phyloP scores from a whole-genome alignment of 129 eudicot species.

The Centrapalus pauciflorus region DNA sequence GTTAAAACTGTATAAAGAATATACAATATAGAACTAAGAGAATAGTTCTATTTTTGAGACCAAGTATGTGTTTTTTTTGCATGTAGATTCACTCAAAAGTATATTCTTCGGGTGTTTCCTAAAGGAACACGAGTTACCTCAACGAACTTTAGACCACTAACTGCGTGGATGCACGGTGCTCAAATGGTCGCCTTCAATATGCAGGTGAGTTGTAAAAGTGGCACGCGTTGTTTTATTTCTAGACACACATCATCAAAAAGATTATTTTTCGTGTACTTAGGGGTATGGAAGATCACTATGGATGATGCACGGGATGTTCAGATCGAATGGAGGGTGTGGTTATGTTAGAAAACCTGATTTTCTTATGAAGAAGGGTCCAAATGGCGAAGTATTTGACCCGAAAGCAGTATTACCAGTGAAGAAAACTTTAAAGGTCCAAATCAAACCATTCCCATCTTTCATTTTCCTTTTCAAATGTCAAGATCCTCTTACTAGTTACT shows the following conservation, averaged over 20 bases:
- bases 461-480: not conserved
- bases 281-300: conserved; percentile 43
- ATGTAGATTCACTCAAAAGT: conserved; percentile 79
- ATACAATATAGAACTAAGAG: not conserved
- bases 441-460: not conserved
- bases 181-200: conserved; percentile 97
- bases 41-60: not conserved
- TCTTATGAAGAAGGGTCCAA: conserved; percentile 44
- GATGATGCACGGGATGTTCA: conserved; percentile 46
- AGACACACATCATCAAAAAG: too few species aligned
- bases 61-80: conserved; percentile 13
- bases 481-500: not conserved
- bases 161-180: conserved; percentile 93
- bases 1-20: not conserved
- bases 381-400: conserved; percentile 64
- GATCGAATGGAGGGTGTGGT: conserved; percentile 36
- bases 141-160: conserved; percentile 75
- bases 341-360: conserved; percentile 34
- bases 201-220: conserved; percentile 61
- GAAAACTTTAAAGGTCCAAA: conserved; percentile 60
- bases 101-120: conserved; percentile 77
- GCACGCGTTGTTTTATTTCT: not conserved
- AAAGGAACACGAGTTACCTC: conserved; percentile 90
- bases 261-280: conserved; percentile 1
- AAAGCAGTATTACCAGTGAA: conserved; percentile 50